Evolutionary conservation across 257 asterid species (phyloP), one percentile per base, ranked within the genome.

Genomic region (Solanum sejunctum): DNA sequence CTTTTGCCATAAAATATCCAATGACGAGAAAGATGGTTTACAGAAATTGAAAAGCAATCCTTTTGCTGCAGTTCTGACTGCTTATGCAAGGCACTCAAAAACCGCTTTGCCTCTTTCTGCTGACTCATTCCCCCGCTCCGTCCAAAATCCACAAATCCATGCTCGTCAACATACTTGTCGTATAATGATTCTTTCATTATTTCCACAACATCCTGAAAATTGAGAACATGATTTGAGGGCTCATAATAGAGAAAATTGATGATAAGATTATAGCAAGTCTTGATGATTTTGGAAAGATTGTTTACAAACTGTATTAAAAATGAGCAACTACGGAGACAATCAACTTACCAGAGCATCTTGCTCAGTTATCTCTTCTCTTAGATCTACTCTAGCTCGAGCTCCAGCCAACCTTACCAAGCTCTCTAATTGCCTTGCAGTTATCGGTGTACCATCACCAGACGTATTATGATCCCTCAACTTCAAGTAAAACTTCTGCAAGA

Each of bases 91-190:
- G 98, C 98, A 88, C 95, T 91, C 88, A 96, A 80, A 88, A 96
- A 93, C 51, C 97, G 93, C 81, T 96, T 96, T 80, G 97, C 98
- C 92, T 96, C 98, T 90, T 96, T 96, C 90, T 96, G 98, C 86
- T 95, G 97, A 87, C 98, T 96, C 98, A 96, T 96, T 83, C 99
- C 98, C 86, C 99, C 98, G 85, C 98, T 96, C 51, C 98, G 92
- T 70, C 97, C 98, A 87, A 94, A 96, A 93, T 94, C 99, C 84
- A 96, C 98, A 84, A 88, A 87, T 61, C 98, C 99, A 83, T 96
- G 94, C 86, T 96, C 99, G 66, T 96, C 98, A 58, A 93, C 98
- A 61, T 91, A 96, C 89, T 96, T 96, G 84, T 96, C 99, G n/a
- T 96, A 95, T 88, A 96, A 87, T 7, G 98, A 96, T 89, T 95